Evolutionary conservation across 2,329 filamentous ascomycete genomes (phyloP).

Genomic region (Macrophomina tecta): DNA sequence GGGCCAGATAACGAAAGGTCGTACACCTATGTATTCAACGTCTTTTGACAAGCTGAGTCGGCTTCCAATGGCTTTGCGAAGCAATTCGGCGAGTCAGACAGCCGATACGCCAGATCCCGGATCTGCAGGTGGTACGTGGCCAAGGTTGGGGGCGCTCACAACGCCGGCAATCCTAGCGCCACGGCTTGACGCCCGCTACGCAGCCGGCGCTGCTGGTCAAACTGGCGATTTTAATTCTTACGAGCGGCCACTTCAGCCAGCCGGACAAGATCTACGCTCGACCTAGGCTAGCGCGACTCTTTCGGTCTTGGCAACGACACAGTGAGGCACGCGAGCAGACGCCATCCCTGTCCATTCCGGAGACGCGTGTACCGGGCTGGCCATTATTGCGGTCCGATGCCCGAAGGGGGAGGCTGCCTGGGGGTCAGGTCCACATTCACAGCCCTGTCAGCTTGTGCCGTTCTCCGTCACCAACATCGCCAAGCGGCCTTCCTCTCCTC

Average conservation of each 20-base stretch:
- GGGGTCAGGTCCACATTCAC: not conserved
- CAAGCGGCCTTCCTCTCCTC: not conserved
- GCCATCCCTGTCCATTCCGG: constrained; percentile 10
- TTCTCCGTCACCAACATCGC: constrained; percentile 1
- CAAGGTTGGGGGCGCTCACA: not conserved
- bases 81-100: no score
- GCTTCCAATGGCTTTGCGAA: no score
- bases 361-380: constrained; percentile 3
- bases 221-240: not conserved
- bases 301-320: constrained; percentile 6
- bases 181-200: not conserved
- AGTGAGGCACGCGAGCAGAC: constrained; percentile 17
- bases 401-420: constrained; percentile 5
- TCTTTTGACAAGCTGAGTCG: no score
- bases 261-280: not conserved
- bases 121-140: not conserved
- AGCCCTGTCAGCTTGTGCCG: constrained; percentile 6
- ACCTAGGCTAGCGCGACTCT: not conserved
- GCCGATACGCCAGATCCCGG: not conserved
- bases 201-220: not conserved
- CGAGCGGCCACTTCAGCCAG: not conserved
- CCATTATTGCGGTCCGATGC: constrained; percentile 7
- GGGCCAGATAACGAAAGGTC: no score
- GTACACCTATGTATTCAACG: no score
- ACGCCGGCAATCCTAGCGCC: not conserved